phyloP scores from a whole-genome alignment of 352 stramenopile species.

The Phytophthora brassicae region DNA sequence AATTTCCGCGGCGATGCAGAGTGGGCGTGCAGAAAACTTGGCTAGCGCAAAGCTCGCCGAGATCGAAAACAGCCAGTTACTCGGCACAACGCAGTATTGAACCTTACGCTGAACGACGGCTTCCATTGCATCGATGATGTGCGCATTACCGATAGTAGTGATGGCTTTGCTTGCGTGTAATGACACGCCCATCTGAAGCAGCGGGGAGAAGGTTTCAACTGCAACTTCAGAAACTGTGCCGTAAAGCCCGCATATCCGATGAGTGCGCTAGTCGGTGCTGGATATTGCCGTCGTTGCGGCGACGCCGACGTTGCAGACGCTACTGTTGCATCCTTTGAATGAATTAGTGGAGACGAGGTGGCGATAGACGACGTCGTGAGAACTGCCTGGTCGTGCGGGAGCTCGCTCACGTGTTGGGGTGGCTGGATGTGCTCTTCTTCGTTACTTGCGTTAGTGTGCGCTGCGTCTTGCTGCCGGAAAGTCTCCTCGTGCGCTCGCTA shows the following conservation, averaged over 20 bases:
- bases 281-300: background rate
- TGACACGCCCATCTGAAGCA: background rate
- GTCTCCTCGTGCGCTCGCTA: background rate
- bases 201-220: background rate
- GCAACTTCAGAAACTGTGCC: background rate
- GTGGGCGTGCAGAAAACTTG: background rate
- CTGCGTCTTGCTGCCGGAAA: background rate
- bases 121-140: background rate
- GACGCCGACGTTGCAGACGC: background rate
- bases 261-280: background rate
- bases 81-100: constrained; percentile 1
- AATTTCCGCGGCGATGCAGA: background rate
- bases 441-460: background rate
- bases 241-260: background rate
- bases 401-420: background rate
- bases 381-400: background rate
- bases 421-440: background rate
- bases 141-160: background rate
- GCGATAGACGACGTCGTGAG: background rate
- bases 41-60: background rate
- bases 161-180: background rate
- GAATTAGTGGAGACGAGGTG: background rate
- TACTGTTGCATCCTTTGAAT: background rate
- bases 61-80: background rate
- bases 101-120: background rate